Evolutionary conservation across 805 yeast species (phyloP).

Genomic region (Zygosaccharomyces siamensis): DNA sequence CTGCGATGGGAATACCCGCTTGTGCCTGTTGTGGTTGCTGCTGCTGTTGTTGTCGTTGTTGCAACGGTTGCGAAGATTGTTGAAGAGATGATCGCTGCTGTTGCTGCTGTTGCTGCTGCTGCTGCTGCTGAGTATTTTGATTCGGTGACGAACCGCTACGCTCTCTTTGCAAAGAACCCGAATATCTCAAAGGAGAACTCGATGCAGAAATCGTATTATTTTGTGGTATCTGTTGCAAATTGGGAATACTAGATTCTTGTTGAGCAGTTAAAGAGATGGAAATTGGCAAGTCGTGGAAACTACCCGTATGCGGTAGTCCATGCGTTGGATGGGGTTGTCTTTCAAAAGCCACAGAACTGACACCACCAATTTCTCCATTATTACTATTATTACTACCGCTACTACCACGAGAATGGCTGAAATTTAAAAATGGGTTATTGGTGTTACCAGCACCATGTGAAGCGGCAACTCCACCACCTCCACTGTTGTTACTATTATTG

Average conservation of each 20-base stretch:
- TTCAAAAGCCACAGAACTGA: neutral
- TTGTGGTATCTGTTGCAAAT: slow-evolving; percentile 6
- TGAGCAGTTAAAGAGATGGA: slow-evolving; percentile 18
- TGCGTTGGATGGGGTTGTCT: slow-evolving; percentile 6
- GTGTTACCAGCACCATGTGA: slow-evolving; percentile 2
- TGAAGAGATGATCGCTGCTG: neutral
- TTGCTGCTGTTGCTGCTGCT: neutral
- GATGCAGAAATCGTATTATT: slow-evolving; percentile 12
- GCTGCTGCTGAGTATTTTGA: slow-evolving; percentile 1
- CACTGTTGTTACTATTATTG: neutral
- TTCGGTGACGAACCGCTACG: neutral
- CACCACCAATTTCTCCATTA: slow-evolving; percentile 1
- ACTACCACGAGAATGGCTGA: neutral
- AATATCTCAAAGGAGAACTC: slow-evolving; percentile 11
- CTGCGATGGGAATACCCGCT: slow-evolving; percentile 3
- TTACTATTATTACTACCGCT: neutral
- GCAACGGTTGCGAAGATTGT: neutral
- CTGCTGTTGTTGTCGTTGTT: neutral
- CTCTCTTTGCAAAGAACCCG: slow-evolving; percentile 10
- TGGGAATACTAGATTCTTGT: slow-evolving; percentile 5
- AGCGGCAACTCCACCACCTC: slow-evolving; percentile 2
- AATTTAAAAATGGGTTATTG: slow-evolving; percentile 5
- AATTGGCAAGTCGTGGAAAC: slow-evolving; percentile 18
- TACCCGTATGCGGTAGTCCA: slow-evolving; percentile 8
- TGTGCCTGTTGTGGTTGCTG: slow-evolving; percentile 5